Conservation (phyloP, 345 rosid genomes). For the Aquilaria sinensis region DNA sequence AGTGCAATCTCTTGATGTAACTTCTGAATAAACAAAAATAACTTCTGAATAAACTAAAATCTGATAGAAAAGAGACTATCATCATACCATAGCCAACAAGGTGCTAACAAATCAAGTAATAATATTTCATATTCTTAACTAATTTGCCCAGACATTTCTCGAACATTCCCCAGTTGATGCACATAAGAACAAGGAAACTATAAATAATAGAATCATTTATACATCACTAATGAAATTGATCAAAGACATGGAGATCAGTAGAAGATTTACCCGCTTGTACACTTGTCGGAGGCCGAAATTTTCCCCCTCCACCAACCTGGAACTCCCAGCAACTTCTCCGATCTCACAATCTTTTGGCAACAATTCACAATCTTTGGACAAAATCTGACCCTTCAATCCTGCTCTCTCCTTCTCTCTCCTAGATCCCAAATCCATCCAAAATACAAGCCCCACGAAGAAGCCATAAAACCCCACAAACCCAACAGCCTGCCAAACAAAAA, state of each 20-base stretch:
- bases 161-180: no score
- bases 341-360: constrained; percentile 31
- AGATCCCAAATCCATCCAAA: constrained; percentile 85
- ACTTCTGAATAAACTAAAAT: no score
- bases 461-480: constrained; percentile 79
- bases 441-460: constrained; percentile 85
- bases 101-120: no score
- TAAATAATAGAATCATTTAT: no score
- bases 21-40: no score
- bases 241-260: constrained; percentile 4
- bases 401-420: constrained; percentile 20
- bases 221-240: neutral
- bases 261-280: constrained; percentile 36
- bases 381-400: constrained; percentile 13
- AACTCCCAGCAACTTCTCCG: constrained; percentile 21
- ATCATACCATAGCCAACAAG: no score
- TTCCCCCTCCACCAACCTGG: constrained; percentile 28
- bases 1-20: no score
- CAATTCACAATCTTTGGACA: constrained; percentile 16
- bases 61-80: no score
- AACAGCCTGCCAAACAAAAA: constrained; percentile 84
- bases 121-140: no score
- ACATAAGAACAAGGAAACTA: no score
- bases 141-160: no score
- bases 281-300: constrained; percentile 24